Conservation (phyloP, 2,329 filamentous ascomycete genomes). For the Fusarium brachygibbosum region DNA sequence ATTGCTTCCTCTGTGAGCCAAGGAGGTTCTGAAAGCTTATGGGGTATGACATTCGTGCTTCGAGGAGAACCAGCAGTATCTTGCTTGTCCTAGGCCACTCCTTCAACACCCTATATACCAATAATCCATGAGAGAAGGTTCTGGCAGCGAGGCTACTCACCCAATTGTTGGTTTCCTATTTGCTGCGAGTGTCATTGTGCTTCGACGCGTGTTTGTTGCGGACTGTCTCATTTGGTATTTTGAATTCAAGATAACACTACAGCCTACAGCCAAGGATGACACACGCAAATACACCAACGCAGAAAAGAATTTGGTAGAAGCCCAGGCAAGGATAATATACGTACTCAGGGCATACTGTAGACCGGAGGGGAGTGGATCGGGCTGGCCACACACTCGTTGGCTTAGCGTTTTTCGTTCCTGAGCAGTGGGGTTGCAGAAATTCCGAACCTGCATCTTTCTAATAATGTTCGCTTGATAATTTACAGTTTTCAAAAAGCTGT, state of each 20-base stretch:
- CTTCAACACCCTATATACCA: too few relatives aligned
- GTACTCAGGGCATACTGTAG: not conserved
- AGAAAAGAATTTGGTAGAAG: too few relatives aligned
- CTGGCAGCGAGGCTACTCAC: constrained; percentile 28
- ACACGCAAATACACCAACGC: not conserved
- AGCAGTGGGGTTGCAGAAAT: not conserved
- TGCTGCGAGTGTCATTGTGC: constrained; percentile 33
- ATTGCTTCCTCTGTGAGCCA: not conserved
- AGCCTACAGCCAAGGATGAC: not conserved
- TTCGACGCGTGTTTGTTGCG: not conserved
- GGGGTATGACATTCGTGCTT: too few relatives aligned
- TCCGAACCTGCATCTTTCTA: too few relatives aligned
- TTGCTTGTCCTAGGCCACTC: too few relatives aligned
- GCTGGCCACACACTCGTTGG: not conserved
- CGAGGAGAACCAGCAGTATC: too few relatives aligned
- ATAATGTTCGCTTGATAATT: too few relatives aligned
- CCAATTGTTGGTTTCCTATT: constrained; percentile 40
- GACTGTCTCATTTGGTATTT: not conserved
- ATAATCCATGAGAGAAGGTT: too few relatives aligned
- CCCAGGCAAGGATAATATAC: not conserved
- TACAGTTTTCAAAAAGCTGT: too few relatives aligned
- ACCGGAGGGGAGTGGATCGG: not conserved
- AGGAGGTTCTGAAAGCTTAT: not conserved
- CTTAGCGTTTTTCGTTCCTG: not conserved
- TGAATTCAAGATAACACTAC: not conserved